Percentiles rank a stretch among this genome's conserved stretches.
Conservation (phyloP, 345 rosid species). For the Gossypium stocksii region DNA sequence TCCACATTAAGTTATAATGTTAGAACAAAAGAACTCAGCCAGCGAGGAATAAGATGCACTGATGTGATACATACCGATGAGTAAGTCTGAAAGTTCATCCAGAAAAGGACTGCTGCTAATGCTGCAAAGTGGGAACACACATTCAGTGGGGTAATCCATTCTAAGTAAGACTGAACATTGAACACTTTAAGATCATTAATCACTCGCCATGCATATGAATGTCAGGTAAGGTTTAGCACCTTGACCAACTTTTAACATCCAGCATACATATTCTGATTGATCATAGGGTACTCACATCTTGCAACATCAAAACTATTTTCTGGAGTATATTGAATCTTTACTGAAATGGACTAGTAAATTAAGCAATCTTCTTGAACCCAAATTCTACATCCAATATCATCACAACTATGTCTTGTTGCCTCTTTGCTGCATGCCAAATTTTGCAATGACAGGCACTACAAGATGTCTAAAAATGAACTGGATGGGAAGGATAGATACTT, state of each 20-base stretch:
- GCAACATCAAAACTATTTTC: neutral
- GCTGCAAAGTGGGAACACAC: conserved; percentile 43
- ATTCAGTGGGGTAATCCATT: neutral
- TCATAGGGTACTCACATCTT: neutral
- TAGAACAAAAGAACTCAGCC: conserved; percentile 2
- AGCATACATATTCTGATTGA: neutral
- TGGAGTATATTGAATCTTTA: neutral
- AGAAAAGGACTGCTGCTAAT: conserved; percentile 62
- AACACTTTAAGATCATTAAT: neutral
- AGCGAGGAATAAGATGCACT: neutral
- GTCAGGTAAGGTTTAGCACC: neutral
- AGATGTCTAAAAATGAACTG: neutral
- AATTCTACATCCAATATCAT: neutral
- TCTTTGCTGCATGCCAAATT: neutral
- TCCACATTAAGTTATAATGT: conserved; percentile 21
- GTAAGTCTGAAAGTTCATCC: conserved; percentile 67
- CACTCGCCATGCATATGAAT: neutral
- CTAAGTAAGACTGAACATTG: neutral
- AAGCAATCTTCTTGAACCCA: neutral
- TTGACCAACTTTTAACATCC: neutral
- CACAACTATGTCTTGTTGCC: neutral
- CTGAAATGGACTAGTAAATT: neutral
- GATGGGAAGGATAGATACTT: neutral
- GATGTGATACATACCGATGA: conserved; percentile 43
- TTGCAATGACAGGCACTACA: neutral